Percentiles rank a stretch among this genome's conserved stretches.
Evolutionary conservation across 768 basidiomycete species (phyloP).

Genomic region (Boletus pseudo-olivaceus): DNA sequence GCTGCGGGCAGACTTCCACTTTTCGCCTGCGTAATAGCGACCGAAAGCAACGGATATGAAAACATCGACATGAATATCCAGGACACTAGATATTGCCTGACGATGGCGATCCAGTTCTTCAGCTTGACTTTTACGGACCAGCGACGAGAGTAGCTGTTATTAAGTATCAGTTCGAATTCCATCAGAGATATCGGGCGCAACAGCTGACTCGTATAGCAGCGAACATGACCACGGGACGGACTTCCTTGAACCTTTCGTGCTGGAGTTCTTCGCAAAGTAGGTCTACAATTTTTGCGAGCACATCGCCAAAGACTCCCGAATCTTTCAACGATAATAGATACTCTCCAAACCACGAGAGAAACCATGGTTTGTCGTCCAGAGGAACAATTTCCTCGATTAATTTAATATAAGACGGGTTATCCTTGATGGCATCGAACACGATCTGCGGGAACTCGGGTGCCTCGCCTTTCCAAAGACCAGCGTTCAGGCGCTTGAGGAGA

Average conservation of each 20-base stretch:
- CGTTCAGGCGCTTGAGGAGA: conserved; percentile 54
- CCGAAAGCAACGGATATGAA: conserved; percentile 48
- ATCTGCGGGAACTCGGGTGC: conserved; percentile 70
- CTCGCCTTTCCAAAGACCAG: conserved; percentile 66
- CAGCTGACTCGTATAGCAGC: conserved; percentile 60
- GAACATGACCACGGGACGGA: conserved; percentile 58
- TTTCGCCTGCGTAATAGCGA: conserved; percentile 33
- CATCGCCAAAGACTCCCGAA: conserved; percentile 49
- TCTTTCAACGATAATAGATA: conserved; percentile 56
- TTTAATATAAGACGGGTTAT: conserved; percentile 58
- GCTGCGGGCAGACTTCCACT: conserved; percentile 42
- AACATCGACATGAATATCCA: conserved; percentile 51
- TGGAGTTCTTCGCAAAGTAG: conserved; percentile 81
- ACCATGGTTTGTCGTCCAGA: conserved; percentile 40
- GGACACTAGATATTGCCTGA: conserved; percentile 32
- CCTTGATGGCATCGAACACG: conserved; percentile 79
- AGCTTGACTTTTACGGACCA: conserved; percentile 32
- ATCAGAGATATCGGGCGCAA: not conserved
- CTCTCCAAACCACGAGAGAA: conserved; percentile 63
- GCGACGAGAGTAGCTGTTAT: conserved; percentile 32
- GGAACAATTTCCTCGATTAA: conserved; percentile 38
- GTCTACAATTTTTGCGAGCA: conserved; percentile 68
- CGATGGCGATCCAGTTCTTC: conserved; percentile 27
- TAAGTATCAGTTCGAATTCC: conserved; percentile 4
- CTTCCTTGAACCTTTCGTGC: conserved; percentile 62